phyloP scores from a whole-genome alignment of 305 asterid species.

The Caryopteris hybrid region DNA sequence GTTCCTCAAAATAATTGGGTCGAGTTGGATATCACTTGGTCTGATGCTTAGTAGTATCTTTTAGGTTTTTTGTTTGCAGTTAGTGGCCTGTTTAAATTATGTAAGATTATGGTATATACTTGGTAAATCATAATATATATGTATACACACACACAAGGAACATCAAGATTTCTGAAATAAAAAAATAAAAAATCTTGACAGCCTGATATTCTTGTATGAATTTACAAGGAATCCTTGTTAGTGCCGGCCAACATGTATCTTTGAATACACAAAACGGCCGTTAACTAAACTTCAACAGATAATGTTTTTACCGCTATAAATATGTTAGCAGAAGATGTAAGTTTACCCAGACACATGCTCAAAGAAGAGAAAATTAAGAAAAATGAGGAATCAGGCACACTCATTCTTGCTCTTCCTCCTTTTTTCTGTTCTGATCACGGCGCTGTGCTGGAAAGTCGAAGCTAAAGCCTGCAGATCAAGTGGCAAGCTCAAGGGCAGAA shows the following conservation, averaged over 20 bases:
- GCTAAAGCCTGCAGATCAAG: conserved; percentile 11
- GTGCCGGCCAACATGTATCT: background rate
- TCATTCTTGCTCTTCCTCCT: conserved; percentile 4
- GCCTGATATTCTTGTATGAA: background rate
- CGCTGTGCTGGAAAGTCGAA: background rate
- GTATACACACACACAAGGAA: background rate
- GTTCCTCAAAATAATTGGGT: conserved; percentile 29
- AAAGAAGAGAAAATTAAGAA: background rate
- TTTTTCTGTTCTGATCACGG: conserved; percentile 8
- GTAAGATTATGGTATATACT: background rate
- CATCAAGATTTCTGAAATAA: too few species aligned
- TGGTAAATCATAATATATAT: background rate
- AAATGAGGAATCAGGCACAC: conserved; percentile 5
- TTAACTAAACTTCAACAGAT: background rate
- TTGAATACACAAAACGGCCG: background rate
- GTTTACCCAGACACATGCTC: conserved; percentile 1
- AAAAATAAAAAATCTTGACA: background rate
- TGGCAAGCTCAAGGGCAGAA: conserved; percentile 23
- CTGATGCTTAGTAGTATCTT: conserved; percentile 23
- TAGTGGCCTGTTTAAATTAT: background rate
- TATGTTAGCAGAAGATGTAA: too few species aligned
- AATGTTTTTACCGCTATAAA: background rate
- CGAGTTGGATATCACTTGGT: conserved; percentile 37
- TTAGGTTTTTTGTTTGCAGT: background rate
- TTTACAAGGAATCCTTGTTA: conserved; percentile 5